Evolutionary conservation across 768 basidiomycete species (phyloP), one percentile per base, ranked within the genome.

Genomic region (Trametes maxima): DNA sequence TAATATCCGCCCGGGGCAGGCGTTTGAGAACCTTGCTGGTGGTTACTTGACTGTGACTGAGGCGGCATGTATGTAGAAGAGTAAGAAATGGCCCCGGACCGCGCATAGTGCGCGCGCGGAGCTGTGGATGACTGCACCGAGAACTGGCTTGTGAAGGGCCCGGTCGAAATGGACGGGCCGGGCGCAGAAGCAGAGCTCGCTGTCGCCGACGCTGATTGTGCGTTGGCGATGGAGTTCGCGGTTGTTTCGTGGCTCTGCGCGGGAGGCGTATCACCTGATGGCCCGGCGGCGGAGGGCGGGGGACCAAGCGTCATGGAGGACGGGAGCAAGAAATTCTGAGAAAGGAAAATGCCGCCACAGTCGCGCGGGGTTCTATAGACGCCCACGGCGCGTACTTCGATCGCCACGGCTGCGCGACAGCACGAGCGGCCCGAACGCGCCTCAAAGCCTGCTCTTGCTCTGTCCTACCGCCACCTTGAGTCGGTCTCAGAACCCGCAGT

Each of bases 281-380:
- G 73, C 8, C 76, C 77, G 21, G 82, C 77, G 52, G 76, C 78
- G 12, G 75, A 72, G 4, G 80, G 66, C 39, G 77, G 77, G 28
- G 77, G 76, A 50, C 77, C 78, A 62, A 73, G 75, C 40, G 75
- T 75, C 78, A 79, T 81, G 21, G 47, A 39, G 51, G 46, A 33
- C 35, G 35, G 51, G 39, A 37, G 52, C 51, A 58, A 45, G 24
- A 54, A 64, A 40, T 43, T 45, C 58, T 48, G 44, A 43, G 45
- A 54, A 63, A 63, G 62, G 62, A 59, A 59, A 59, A 46, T 63
- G 57, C 57, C 57, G 62, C 62, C 56, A 42, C 45, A 47, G 22
- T 25, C 16, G 22, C 3, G 40, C 22, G 28, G n/a, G n/a, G 1
- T n/a, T 43, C 39, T 28, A 19, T 7, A 33, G 12, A 43, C 19